Evolutionary conservation across 345 rosid species (phyloP), one percentile per base, ranked within the genome.

Genomic region (Syzygium aromaticum): DNA sequence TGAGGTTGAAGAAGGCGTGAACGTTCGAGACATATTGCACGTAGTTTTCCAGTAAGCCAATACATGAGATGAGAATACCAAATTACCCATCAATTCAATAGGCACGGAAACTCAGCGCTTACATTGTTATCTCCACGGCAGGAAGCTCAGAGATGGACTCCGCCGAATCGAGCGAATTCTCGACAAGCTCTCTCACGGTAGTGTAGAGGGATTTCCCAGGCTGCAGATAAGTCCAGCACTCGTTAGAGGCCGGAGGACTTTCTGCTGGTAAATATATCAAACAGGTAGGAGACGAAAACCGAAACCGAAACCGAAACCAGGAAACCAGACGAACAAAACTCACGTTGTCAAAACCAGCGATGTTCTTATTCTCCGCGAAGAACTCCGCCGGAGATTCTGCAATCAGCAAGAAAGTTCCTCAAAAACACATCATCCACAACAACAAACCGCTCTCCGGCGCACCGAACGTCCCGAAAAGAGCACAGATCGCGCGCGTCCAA

Each of bases 381-480:
- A 97, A 97, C 90, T 97, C 99, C 49, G 99, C 99, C 27, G 98
- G 99, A 87, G 98, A 97, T 94, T 96, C 99, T 97, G 96, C 93
- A 87, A 89, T 22, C 84, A 38, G 28, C 67, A 77, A 86, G 14
- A 61, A 80, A 85, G 51, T 22, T 23, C 85, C 56, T 52, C 51
- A 46, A 56, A 56, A 17, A 84, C 23, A 84, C 40, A 54, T 43
- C 54, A n/a, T n/a, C 52, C 87, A 21, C 38, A n/a, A 40, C 38
- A n/a, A 40, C 77, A 82, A 13, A 46, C 27, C 63, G 56, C 73
- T 11, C 56, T 43, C 49, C 33, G 51, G 9, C 84, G 1, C 85
- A 86, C 51, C 40, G 84, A 86, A 61, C 59, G 59, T 84, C 73
- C 88, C 7, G 7, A 59, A 78, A 49, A 77, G 61, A 46, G 56